Percentiles rank a stretch among this genome's conserved stretches.
Conservation (phyloP, 2,329 filamentous ascomycete species). For the Zymoseptoria brevis region DNA sequence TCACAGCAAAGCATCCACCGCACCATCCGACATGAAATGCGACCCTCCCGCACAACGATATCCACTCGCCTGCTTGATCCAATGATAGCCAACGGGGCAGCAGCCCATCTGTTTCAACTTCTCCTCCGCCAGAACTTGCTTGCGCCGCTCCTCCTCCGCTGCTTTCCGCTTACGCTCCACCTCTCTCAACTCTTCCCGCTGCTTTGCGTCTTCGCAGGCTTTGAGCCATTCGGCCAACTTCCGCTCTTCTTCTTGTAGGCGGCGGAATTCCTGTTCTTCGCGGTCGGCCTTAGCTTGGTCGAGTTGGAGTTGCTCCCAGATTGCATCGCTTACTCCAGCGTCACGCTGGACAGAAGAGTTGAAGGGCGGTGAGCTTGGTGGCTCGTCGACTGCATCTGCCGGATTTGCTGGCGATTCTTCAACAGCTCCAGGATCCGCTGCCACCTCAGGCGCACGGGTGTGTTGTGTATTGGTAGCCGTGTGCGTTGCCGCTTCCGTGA, state of each 20-base stretch:
- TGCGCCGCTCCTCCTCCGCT: slow-evolving; percentile 23
- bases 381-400: not conserved
- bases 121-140: slow-evolving; percentile 33
- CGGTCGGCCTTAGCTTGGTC: slow-evolving; percentile 36
- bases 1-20: not conserved
- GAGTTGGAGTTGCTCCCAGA: slow-evolving; percentile 53
- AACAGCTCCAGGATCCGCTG: not conserved
- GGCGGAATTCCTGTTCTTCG: slow-evolving; percentile 33
- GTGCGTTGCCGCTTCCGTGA: not conserved
- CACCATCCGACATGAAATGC: slow-evolving; percentile 47
- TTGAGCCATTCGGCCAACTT: slow-evolving; percentile 16
- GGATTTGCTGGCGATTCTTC: not conserved
- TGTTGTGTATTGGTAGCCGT: not conserved
- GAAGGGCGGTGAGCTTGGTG: not conserved
- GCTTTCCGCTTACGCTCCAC: slow-evolving; percentile 26
- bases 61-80: slow-evolving; percentile 53
- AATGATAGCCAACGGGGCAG: slow-evolving; percentile 51
- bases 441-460: not conserved
- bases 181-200: slow-evolving; percentile 7
- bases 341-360: slow-evolving; percentile 33
- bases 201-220: slow-evolving; percentile 9
- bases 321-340: slow-evolving; percentile 49
- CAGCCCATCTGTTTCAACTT: slow-evolving; percentile 47
- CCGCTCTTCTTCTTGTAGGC: slow-evolving; percentile 25
- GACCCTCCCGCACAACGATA: slow-evolving; percentile 56